phyloP scores from a whole-genome alignment of 306 rosid species.

The Fragaria ananassa region DNA sequence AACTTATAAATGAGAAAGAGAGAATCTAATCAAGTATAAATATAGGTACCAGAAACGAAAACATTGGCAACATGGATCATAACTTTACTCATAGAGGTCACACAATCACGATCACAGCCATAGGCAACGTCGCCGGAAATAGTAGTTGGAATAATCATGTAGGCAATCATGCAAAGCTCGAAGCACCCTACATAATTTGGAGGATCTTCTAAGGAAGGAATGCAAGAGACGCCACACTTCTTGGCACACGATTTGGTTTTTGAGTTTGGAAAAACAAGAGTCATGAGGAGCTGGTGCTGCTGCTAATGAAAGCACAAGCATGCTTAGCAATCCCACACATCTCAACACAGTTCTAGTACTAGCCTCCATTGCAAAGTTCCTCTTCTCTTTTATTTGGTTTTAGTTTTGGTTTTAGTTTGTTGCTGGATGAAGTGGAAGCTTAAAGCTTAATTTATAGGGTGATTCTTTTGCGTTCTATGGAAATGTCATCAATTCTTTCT shows the following conservation, averaged over 20 bases:
- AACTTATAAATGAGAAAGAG: background rate
- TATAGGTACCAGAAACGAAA: background rate
- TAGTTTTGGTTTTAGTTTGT: too few relatives aligned
- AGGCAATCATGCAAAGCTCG: background rate
- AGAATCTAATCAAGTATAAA: background rate
- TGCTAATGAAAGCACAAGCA: background rate
- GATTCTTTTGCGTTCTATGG: too few relatives aligned
- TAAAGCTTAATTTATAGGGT: too few relatives aligned
- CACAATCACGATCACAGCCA: background rate
- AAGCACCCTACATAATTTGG: background rate
- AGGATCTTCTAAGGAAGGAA: background rate
- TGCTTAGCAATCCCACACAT: background rate
- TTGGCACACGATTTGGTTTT: background rate
- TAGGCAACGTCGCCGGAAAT: background rate
- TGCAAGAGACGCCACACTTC: background rate
- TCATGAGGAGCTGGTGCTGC: background rate
- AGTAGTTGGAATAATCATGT: background rate
- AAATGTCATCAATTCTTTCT: too few relatives aligned
- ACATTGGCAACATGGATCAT: background rate
- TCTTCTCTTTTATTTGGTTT: background rate
- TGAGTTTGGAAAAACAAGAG: background rate
- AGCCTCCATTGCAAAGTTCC: background rate
- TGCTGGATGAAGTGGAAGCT: too few relatives aligned
- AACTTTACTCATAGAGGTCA: background rate
- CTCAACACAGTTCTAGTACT: background rate